Evolutionary conservation across 163 green algal species (phyloP).

Genomic region (Chloroidium sp.): DNA sequence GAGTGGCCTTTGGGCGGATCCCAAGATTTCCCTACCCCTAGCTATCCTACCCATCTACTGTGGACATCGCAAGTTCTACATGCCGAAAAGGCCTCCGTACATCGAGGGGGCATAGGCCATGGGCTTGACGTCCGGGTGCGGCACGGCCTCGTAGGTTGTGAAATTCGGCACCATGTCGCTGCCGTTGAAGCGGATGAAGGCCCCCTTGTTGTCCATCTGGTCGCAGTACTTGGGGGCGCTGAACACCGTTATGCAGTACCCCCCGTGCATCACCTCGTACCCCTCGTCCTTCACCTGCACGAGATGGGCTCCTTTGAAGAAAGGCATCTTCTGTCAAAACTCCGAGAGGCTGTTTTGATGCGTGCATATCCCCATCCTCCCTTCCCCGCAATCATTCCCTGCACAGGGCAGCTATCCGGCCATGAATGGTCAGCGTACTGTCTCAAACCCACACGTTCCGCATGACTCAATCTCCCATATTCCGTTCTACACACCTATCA

Average conservation of each 20-base stretch:
- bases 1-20: no score
- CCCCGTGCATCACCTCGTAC: conserved; percentile 78
- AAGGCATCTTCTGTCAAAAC: no score
- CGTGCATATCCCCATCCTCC: background rate
- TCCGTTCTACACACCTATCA: no score
- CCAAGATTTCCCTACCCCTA: no score
- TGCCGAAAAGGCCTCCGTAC: conserved; percentile 27
- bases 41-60: no score
- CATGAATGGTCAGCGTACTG: no score
- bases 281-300: conserved; percentile 68
- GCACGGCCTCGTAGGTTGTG: conserved; percentile 78
- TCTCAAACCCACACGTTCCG: no score
- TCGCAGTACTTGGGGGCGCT: conserved; percentile 97
- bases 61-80: conserved; percentile 10
- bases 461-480: no score
- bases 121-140: conserved; percentile 58
- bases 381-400: background rate
- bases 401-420: no score
- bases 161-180: conserved; percentile 83
- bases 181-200: conserved; percentile 89
- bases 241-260: conserved; percentile 89
- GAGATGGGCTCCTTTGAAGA: background rate
- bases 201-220: conserved; percentile 59
- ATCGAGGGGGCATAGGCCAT: conserved; percentile 26
- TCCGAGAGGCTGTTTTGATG: no score